phyloP scores from a whole-genome alignment of 2,329 filamentous ascomycete species.

The Cryphonectria nitschkei region DNA sequence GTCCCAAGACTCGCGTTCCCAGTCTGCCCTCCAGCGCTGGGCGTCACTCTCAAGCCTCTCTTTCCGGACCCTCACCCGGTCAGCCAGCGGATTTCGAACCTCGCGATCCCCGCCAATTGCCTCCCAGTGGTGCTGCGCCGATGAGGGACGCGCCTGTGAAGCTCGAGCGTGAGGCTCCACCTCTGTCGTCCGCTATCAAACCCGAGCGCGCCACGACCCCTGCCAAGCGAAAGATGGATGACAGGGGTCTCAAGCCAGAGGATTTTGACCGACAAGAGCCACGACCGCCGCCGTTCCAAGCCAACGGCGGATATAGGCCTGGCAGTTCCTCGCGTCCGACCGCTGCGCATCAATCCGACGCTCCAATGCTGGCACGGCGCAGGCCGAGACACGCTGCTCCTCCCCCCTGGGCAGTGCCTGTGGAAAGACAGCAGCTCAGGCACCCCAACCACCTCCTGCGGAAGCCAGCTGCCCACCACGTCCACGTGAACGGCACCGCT shows the following conservation, averaged over 20 bases:
- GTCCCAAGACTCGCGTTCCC: constrained; percentile 72
- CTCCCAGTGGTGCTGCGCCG: constrained; percentile 24
- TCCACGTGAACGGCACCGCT: constrained; percentile 45
- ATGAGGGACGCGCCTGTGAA: constrained; percentile 29
- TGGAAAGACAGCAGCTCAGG: constrained; percentile 42
- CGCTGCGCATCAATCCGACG: constrained; percentile 36
- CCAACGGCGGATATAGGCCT: constrained; percentile 44
- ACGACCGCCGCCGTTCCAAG: constrained; percentile 53
- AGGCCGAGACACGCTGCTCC: constrained; percentile 43
- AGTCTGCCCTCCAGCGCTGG: constrained; percentile 53
- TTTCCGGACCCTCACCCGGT: constrained; percentile 28
- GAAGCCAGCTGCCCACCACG: constrained; percentile 36
- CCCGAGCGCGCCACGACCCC: constrained; percentile 43
- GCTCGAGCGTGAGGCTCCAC: constrained; percentile 37
- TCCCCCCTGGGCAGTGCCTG: constrained; percentile 55
- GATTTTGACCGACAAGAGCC: constrained; percentile 55
- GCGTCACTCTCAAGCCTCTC: constrained; percentile 32
- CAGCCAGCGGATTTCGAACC: constrained; percentile 26
- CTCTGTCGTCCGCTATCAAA: constrained; percentile 22
- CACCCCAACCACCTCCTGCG: constrained; percentile 52
- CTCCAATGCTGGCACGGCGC: constrained; percentile 43
- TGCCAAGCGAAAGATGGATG: constrained; percentile 54
- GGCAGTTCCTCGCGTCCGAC: constrained; percentile 29
- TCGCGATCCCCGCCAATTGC: constrained; percentile 32
- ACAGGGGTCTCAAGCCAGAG: constrained; percentile 51